Evolutionary conservation across 2,329 filamentous ascomycete genomes (phyloP).

Genomic region (Colletotrichum ledebouriae): DNA sequence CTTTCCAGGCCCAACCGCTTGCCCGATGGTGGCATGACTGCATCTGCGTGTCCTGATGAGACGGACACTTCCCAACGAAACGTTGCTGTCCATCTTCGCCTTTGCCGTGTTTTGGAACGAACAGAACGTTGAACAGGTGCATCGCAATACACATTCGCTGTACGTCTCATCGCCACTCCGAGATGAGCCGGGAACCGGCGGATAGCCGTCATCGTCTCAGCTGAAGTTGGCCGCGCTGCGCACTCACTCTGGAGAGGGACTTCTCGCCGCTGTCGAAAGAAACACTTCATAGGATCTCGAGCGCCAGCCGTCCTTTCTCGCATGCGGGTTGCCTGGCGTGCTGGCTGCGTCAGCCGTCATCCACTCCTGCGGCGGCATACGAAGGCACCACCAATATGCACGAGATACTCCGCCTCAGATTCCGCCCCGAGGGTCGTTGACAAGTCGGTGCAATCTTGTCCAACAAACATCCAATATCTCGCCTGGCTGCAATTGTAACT

Average conservation of each 20-base stretch:
- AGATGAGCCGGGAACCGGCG: not conserved
- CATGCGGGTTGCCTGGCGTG: slow-evolving; percentile 14
- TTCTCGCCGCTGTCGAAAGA: slow-evolving; percentile 33
- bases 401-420: slow-evolving; percentile 27
- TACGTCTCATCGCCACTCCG: slow-evolving; percentile 27
- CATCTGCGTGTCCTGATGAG: not conserved
- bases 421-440: slow-evolving; percentile 4
- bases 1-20: not conserved
- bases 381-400: slow-evolving; percentile 29
- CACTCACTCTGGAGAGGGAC: not conserved
- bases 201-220: not conserved
- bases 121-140: slow-evolving; percentile 21
- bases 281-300: slow-evolving; percentile 12
- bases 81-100: slow-evolving; percentile 4
- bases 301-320: slow-evolving; percentile 17
- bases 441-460: not conserved
- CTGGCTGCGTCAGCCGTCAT: slow-evolving; percentile 32
- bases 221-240: slow-evolving; percentile 2
- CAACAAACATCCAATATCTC: slow-evolving; percentile 26
- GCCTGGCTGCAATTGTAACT: not conserved
- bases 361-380: slow-evolving; percentile 28
- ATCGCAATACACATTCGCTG: slow-evolving; percentile 6
- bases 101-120: slow-evolving; percentile 15
- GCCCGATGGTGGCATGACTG: slow-evolving; percentile 11
- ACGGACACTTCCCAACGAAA: slow-evolving; percentile 12